Base-by-base conservation (phyloP, 805 yeast genomes). In the Candida vaughaniae region DNA sequence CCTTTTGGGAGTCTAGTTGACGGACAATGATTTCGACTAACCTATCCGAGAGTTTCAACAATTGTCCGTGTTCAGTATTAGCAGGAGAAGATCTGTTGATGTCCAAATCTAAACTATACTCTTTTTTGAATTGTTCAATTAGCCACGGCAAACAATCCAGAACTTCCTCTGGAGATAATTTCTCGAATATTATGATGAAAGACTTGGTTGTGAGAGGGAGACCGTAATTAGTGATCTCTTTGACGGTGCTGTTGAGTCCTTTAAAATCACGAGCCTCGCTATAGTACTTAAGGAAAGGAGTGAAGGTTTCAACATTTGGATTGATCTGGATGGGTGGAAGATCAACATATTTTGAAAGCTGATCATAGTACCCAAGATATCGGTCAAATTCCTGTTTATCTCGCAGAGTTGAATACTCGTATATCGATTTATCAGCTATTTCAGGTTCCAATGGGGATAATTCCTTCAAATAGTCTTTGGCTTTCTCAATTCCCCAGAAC, bases 171-270 rank as follows among this genome's bases (percentile, higher is more conserved):
- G 40, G 10, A 16, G 29, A 18, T 31, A 29, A 37, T 4, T 30
- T 25, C 8, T 34, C 35, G 35, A 56, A 54, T 4, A 62, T 33
- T 9, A 30, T 33, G 17, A 45, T 46, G 38, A 57, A 64, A n/a
- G 53, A 45, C 22, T 57, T 51, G 7, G 63, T 58, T n/a, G 66
- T 56, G 8, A 58, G 36, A 1, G 70, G 70, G 8, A 64, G 34
- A n/a, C 43, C 42, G 30, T 46, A 52, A n/a, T 12, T 31, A 17
- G 28, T 25, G 17, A 18, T 39, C 20, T 8, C 30, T 25, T 35
- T 55, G 46, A 40, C 47, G 45, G 23, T 42, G 17, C 25, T 40
- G 18, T 20, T 5, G 11, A 41, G 9, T 14, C 22, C 22, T 14
- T 22, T 34, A 14, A 29, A 31, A 18, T 47, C 38, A 3, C 31